phyloP scores from a whole-genome alignment of 2,329 filamentous ascomycete genomes.

The Passalora sequoiae region DNA sequence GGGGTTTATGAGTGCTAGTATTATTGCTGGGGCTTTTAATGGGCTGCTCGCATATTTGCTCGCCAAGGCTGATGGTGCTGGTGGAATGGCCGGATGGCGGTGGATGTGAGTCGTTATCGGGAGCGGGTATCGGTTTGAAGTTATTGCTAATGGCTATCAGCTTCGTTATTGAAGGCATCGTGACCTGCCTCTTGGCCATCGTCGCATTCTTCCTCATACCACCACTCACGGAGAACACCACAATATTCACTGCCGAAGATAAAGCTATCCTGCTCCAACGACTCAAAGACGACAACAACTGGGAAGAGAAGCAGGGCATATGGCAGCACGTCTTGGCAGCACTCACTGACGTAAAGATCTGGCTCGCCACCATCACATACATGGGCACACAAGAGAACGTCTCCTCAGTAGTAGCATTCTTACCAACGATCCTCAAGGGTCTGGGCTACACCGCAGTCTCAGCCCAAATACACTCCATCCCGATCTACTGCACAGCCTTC shows the following conservation, averaged over 20 bases:
- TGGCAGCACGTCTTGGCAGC: not conserved
- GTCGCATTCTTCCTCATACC: conserved; percentile 68
- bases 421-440: conserved; percentile 14
- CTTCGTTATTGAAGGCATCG: conserved; percentile 2
- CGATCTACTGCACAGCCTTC: conserved; percentile 11
- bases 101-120: conserved; percentile 4
- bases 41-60: conserved; percentile 25
- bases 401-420: conserved; percentile 16
- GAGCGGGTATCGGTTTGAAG: not conserved
- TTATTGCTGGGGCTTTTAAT: conserved; percentile 21
- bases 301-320: not conserved
- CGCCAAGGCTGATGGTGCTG: conserved; percentile 30
- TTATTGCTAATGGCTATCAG: not conserved
- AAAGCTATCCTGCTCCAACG: conserved; percentile 5
- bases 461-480: conserved; percentile 12
- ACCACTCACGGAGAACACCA: conserved; percentile 40
- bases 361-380: conserved; percentile 3
- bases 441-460: conserved; percentile 11
- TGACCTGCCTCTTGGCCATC: conserved; percentile 52
- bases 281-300: not conserved
- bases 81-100: conserved; percentile 20
- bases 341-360: conserved; percentile 7
- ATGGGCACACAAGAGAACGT: conserved; percentile 8
- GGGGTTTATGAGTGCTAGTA: conserved; percentile 32
- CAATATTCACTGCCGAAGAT: conserved; percentile 3